Conservation (phyloP, 2,329 filamentous ascomycete species). For the Moelleriella libera region DNA sequence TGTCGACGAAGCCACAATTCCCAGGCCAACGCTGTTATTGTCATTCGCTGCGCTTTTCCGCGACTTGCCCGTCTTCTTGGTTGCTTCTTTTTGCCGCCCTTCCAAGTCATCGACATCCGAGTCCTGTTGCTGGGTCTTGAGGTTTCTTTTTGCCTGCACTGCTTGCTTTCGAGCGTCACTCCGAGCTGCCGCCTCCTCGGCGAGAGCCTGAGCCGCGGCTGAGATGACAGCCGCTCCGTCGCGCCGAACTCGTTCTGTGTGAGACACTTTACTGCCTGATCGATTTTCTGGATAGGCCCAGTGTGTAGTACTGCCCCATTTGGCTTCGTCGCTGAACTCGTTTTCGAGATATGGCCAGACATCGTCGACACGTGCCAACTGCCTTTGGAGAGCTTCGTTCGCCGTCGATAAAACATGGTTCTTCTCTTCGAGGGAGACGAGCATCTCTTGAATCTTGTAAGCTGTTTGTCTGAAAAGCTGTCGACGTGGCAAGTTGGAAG, state of each 20-base stretch:
- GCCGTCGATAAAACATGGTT: conserved; percentile 92
- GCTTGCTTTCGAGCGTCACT: conserved; percentile 79
- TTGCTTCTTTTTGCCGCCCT: conserved; percentile 30
- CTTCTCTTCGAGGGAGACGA: conserved; percentile 90
- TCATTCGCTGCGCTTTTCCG: conserved; percentile 49
- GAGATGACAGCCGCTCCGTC: conserved; percentile 69
- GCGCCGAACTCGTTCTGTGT: conserved; percentile 60
- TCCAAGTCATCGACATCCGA: conserved; percentile 66
- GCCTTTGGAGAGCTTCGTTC: conserved; percentile 75
- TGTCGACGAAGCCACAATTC: conserved; percentile 43
- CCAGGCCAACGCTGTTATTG: conserved; percentile 40
- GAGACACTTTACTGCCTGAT: conserved; percentile 42
- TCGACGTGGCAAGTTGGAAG: conserved; percentile 49
- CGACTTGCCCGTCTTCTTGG: conserved; percentile 53
- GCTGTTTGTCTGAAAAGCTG: conserved; percentile 68
- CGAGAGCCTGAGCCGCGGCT: conserved; percentile 61
- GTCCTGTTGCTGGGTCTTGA: conserved; percentile 54
- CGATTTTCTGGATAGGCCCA: conserved; percentile 93
- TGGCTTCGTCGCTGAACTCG: conserved; percentile 89
- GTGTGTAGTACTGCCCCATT: conserved; percentile 79
- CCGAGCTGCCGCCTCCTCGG: conserved; percentile 70
- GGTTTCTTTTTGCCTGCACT: conserved; percentile 60
- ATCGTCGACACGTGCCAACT: conserved; percentile 71
- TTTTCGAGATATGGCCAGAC: conserved; percentile 75
- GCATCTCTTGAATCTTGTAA: conserved; percentile 66